A percentile compares a stretch with the other conserved stretches of the same genome.
Conservation (phyloP, 306 rosid genomes). For the Adenanthera pavonina region DNA sequence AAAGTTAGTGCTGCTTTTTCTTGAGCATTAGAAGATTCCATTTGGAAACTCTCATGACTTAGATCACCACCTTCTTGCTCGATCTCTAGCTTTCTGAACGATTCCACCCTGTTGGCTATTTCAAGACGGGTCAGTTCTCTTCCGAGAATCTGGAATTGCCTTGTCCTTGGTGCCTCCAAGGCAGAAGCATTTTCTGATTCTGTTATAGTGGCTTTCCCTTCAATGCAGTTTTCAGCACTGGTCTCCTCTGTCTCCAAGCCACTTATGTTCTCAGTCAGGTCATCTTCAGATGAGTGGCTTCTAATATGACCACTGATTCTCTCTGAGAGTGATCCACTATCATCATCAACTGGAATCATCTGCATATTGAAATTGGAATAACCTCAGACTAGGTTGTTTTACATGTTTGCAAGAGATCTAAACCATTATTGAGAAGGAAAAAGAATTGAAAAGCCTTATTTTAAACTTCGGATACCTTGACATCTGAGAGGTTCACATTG, state of each 20-base stretch:
- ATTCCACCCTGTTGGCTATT: slow-evolving; percentile 53
- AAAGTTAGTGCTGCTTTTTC: slow-evolving; percentile 36
- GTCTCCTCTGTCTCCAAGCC: slow-evolving; percentile 54
- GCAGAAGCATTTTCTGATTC: slow-evolving; percentile 41
- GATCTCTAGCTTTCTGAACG: slow-evolving; percentile 44
- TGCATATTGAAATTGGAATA: slow-evolving; percentile 51
- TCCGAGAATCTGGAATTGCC: slow-evolving; percentile 38
- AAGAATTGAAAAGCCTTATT: slow-evolving; percentile 8
- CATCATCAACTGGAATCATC: slow-evolving; percentile 76
- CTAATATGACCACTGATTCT: slow-evolving; percentile 65
- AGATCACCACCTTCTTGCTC: slow-evolving; percentile 38
- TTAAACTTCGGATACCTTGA: slow-evolving; percentile 65
- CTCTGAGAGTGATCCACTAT: slow-evolving; percentile 49
- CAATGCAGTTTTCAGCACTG: slow-evolving; percentile 39
- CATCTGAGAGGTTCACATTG: slow-evolving; percentile 79
- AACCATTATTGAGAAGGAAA: neutral
- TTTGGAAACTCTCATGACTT: slow-evolving; percentile 16
- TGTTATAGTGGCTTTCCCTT: slow-evolving; percentile 39
- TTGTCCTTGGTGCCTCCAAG: slow-evolving; percentile 42
- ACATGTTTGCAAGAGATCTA: slow-evolving; percentile 23
- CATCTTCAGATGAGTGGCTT: slow-evolving; percentile 84
- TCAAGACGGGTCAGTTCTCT: slow-evolving; percentile 57
- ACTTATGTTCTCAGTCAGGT: slow-evolving; percentile 50
- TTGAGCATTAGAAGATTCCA: slow-evolving; percentile 38
- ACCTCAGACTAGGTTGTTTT: slow-evolving; percentile 39